These are phyloP conservation scores for Lodderomyces oxycetoniae DNA, from an alignment of 1,139 yeast genomes.

Conservation along the genomic window DNA sequence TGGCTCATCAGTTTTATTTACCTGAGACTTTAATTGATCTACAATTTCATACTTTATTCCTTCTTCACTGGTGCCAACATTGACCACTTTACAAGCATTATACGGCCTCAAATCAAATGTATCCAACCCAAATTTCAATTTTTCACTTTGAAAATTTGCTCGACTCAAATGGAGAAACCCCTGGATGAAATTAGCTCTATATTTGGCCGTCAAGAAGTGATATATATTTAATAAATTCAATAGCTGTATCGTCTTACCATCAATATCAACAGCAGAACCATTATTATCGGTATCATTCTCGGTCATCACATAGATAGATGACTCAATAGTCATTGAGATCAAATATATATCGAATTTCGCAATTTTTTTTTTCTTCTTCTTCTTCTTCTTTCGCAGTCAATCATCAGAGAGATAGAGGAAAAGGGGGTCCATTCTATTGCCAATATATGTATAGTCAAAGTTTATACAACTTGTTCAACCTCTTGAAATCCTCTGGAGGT, in stretches of 20 bases:
- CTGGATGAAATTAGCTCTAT: slow-evolving; percentile 21
- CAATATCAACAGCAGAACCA: slow-evolving; percentile 13
- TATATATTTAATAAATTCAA: slow-evolving; percentile 29
- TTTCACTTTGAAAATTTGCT: slow-evolving; percentile 28
- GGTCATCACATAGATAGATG: not conserved
- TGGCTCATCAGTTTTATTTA: not conserved
- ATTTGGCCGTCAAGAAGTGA: slow-evolving; percentile 20
- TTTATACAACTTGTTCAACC: slow-evolving; percentile 40
- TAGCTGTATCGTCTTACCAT: slow-evolving; percentile 20
- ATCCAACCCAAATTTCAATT: slow-evolving; percentile 20
- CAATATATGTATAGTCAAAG: slow-evolving; percentile 4
- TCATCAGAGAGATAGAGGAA: too few relatives aligned
- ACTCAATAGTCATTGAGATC: not conserved
- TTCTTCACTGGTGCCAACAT: slow-evolving; percentile 8
- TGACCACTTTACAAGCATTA: slow-evolving; percentile 22
- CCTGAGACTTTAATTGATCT: not conserved
- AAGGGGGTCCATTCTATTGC: too few relatives aligned
- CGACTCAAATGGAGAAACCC: slow-evolving; percentile 37
- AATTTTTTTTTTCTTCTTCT: not conserved
- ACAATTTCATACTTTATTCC: slow-evolving; percentile 11
- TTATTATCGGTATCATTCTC: too few relatives aligned
- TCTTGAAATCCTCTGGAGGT: slow-evolving; percentile 40
- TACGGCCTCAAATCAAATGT: slow-evolving; percentile 29
- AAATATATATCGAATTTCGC: not conserved
- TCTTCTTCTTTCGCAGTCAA: too few relatives aligned